phyloP scores from a whole-genome alignment of 148 eudicot genomes.

The Oxyria digyna region DNA sequence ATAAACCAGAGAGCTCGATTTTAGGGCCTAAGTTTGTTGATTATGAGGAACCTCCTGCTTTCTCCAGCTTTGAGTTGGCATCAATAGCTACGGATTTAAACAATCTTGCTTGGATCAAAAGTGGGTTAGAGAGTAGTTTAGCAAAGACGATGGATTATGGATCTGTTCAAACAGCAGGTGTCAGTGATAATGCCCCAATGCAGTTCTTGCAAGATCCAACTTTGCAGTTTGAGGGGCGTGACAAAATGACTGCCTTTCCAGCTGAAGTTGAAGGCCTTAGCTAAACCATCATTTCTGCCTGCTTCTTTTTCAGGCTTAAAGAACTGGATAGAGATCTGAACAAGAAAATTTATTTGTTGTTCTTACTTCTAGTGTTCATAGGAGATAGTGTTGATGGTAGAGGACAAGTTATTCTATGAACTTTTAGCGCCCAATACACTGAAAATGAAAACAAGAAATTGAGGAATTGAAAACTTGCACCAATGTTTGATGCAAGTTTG shows the following conservation, averaged over 20 bases:
- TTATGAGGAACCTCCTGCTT: constrained; percentile 51
- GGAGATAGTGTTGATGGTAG: background rate
- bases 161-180: background rate
- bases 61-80: constrained; percentile 48
- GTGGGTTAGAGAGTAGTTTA: constrained; percentile 43
- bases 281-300: constrained; percentile 11
- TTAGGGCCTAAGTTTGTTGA: constrained; percentile 77
- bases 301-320: background rate
- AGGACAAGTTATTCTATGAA: background rate
- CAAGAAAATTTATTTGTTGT: no score
- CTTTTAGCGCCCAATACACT: background rate
- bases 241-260: constrained; percentile 24
- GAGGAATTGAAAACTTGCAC: background rate
- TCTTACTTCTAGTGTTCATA: background rate
- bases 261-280: constrained; percentile 42
- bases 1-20: constrained; percentile 31
- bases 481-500: no score
- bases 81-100: constrained; percentile 61
- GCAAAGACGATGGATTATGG: constrained; percentile 15
- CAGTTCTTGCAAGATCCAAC: constrained; percentile 9
- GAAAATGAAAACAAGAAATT: background rate
- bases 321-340: no score
- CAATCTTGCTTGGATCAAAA: constrained; percentile 74
- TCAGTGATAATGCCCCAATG: background rate
- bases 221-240: constrained; percentile 24